Base-by-base conservation (phyloP, 768 basidiomycete species). In the Boletellus emodensis region DNA sequence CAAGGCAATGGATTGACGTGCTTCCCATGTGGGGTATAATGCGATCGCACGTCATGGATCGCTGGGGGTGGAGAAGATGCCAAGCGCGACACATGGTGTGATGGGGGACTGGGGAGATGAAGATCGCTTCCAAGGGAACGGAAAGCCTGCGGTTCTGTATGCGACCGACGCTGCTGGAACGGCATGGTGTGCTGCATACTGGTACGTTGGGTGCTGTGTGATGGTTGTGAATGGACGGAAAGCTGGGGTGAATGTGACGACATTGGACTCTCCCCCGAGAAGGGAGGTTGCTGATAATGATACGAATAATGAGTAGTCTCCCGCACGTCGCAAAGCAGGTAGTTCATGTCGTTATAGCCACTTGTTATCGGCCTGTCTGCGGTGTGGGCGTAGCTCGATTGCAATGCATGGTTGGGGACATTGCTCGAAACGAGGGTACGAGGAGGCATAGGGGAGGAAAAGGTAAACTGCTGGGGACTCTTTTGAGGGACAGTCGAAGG, bases 71-170 rank as follows among this genome's bases (percentile, higher is more conserved):
- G 68, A 54, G 77, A 73, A 47, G 78, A 77, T 36, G 74, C 64
- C 41, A 73, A 67, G 37, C 79, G 77, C 26, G 73, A 60, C 37
- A 60, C 62, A 47, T 64, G 67, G 32, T 72, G 69, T 32, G 75
- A 75, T 12, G 70, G 56, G 24, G 76, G 73, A 53, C 75, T 73
- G 12, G 76, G 72, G 49, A 78, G 75, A 62, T 77, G 79, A 51
- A 76, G 75, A 54, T 75, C 75, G 52, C 78, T 73, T 28, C 71
- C 71, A 44, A 77, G 67, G 34, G 78, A 68, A 49, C 68, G 70
- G 63, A 74, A 81, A 15, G 72, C 73, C 55, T 79, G 80, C 20
- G 82, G 75, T 41, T 84, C 83, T 28, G 79, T 80, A 44, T 78
- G 69, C 35, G 82, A 73, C 44, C 84, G 76, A 53, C 82, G 75